A percentile compares a stretch with the other conserved stretches of the same genome.
These are phyloP conservation scores for Bruguiera gymnorhiza DNA, from an alignment of 345 rosid species.

Conservation along the genomic window DNA sequence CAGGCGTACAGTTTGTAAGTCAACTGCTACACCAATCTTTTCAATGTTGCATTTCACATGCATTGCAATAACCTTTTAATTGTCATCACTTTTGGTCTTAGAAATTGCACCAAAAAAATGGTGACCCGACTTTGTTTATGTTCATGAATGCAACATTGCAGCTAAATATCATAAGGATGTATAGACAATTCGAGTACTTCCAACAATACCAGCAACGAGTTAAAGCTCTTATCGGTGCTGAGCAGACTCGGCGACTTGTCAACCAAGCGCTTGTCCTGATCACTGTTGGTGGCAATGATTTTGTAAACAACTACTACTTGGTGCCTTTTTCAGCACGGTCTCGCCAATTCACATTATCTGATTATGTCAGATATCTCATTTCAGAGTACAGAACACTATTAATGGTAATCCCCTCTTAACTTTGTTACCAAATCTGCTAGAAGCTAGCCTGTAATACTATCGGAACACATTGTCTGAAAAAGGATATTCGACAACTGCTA, in stretches of 20 bases:
- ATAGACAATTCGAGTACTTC: conserved; percentile 53
- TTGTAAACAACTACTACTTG: conserved; percentile 59
- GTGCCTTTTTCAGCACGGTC: conserved; percentile 48
- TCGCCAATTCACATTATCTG: conserved; percentile 40
- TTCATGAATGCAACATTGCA: conserved; percentile 16
- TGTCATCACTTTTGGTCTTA: too few relatives aligned
- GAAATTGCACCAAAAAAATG: too few relatives aligned
- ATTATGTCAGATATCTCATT: conserved; percentile 42
- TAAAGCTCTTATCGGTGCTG: conserved; percentile 42
- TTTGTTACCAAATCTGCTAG: too few relatives aligned
- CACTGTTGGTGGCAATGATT: conserved; percentile 64
- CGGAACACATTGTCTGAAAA: too few relatives aligned
- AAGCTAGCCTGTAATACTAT: too few relatives aligned
- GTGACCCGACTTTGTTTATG: too few relatives aligned
- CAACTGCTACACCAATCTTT: background rate
- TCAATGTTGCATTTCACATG: background rate
- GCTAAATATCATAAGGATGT: conserved; percentile 66
- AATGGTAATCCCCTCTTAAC: conserved; percentile 22
- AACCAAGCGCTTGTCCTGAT: conserved; percentile 45
- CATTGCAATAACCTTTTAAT: too few relatives aligned
- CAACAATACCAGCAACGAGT: conserved; percentile 54
- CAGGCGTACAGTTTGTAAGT: conserved; percentile 61
- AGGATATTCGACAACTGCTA: too few relatives aligned
- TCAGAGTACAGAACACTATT: conserved; percentile 40
- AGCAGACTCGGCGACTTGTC: conserved; percentile 43